phyloP scores from a whole-genome alignment of 2,329 filamentous ascomycete species.

The Hypomyces perniciosus region DNA sequence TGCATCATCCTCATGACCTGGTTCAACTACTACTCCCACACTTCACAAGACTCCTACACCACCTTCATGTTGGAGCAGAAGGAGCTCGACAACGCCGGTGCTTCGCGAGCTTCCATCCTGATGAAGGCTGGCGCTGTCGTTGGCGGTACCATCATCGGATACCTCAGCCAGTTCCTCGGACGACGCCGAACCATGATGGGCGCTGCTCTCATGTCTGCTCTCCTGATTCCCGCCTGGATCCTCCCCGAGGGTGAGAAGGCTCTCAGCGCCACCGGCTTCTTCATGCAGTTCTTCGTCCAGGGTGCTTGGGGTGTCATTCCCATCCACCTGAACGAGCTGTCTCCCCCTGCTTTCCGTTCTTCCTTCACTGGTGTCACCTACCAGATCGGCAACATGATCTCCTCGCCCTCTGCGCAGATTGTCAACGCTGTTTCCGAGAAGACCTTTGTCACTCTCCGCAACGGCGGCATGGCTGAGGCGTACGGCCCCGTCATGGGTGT shows the following conservation, averaged over 20 bases:
- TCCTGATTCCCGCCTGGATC: conserved; percentile 65
- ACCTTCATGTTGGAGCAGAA: conserved; percentile 74
- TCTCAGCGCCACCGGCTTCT: conserved; percentile 60
- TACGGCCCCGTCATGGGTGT: conserved; percentile 73
- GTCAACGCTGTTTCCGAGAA: conserved; percentile 68
- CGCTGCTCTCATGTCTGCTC: conserved; percentile 52
- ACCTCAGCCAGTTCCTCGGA: conserved; percentile 68
- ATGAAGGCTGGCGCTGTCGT: conserved; percentile 76
- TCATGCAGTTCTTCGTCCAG: conserved; percentile 64
- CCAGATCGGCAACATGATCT: conserved; percentile 71
- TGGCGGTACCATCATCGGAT: conserved; percentile 67
- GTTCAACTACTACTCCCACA: conserved; percentile 72
- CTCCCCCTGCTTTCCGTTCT: conserved; percentile 63
- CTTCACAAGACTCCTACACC: conserved; percentile 74
- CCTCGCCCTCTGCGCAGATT: conserved; percentile 67
- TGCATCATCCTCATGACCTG: conserved; percentile 74
- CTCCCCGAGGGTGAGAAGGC: conserved; percentile 53
- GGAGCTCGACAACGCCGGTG: conserved; percentile 55
- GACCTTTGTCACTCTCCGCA: conserved; percentile 45
- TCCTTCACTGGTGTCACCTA: conserved; percentile 67
- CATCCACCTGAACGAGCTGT: conserved; percentile 69
- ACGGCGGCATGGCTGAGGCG: conserved; percentile 56
- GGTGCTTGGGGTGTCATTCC: conserved; percentile 64
- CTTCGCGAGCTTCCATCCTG: conserved; percentile 69
- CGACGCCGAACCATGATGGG: conserved; percentile 62